Conservation (phyloP, 345 rosid species). For the Salix arbutifolia region DNA sequence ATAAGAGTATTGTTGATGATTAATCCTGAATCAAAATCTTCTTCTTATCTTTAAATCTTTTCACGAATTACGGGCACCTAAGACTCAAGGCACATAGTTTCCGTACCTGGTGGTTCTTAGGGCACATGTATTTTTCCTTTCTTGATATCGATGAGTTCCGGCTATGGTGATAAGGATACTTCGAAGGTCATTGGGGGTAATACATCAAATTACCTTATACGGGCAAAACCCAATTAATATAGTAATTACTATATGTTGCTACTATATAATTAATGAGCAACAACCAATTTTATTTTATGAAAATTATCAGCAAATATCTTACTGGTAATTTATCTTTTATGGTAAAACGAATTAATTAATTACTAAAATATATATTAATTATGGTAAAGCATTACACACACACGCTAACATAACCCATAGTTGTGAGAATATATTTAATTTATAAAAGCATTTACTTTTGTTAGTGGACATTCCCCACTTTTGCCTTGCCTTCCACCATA, state of each 20-base stretch:
- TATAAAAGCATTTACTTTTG: constrained; percentile 9
- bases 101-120: not conserved
- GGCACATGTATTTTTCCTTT: not conserved
- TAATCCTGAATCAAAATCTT: no score
- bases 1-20: no score
- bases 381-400: not conserved
- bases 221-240: not conserved
- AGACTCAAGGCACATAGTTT: not conserved
- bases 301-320: not conserved
- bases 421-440: not conserved
- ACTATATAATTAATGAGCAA: no score
- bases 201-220: not conserved
- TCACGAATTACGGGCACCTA: not conserved
- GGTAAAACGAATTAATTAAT: not conserved
- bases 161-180: not conserved
- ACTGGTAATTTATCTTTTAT: not conserved
- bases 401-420: not conserved
- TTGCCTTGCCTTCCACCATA: constrained; percentile 26
- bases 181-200: not conserved
- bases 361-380: not conserved
- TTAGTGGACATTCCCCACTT: constrained; percentile 42
- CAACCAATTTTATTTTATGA: not conserved
- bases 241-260: no score
- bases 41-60: no score
- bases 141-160: not conserved